Evolutionary conservation across 2,329 filamentous ascomycete species (phyloP), one percentile per base, ranked within the genome.

Genomic region (Ceratocystis alfenasii): DNA sequence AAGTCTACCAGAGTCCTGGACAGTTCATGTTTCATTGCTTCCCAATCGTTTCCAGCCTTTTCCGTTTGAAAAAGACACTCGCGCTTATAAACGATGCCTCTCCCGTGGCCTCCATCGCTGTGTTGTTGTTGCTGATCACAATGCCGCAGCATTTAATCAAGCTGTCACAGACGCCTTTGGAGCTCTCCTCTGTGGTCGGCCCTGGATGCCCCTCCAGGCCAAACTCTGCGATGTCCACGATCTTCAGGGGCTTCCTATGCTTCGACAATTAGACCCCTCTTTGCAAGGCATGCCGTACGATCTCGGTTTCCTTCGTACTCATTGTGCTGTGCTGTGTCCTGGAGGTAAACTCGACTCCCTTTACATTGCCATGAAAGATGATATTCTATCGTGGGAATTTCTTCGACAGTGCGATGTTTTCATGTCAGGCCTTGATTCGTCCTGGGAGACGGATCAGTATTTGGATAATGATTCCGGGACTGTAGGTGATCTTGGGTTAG

Each of bases 51-150:
- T 77, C 44, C 78, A 81, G 66, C 79, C 81, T 3, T 83, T 84
- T 69, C 83, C 83, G 0, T 85, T 85, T 71, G 83, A 85, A 72
- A 82, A 83, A 70, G 81, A 84, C 69, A 84, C 82, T 15, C 80
- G 77, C 50, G 82, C 82, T 3, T 85, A 85, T 72, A 84, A 84
- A 70, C 77, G 83, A 55, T 84, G 82, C 57, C 75, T 85, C 3
- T 85, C 83, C 15, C 80, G 83, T 17, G 83, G 83, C 2, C 76
- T 85, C 57, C 83, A 85, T 69, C 80, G 79, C 67, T 80, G 83
- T 73, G 76, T 85, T 20, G 80, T 79, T 7, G 77, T 85, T 12
- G 76, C 77, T 55, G 81, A 80, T 20, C 75, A 75, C 2, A 77
- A 79, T 66, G 77, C 78, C 55, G 72, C 76, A 36, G 79, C 81